Percentiles rank a stretch among this genome's conserved stretches.
These are phyloP conservation scores for Ceriops decandra DNA, from an alignment of 345 rosid species.

Conservation along the genomic window DNA sequence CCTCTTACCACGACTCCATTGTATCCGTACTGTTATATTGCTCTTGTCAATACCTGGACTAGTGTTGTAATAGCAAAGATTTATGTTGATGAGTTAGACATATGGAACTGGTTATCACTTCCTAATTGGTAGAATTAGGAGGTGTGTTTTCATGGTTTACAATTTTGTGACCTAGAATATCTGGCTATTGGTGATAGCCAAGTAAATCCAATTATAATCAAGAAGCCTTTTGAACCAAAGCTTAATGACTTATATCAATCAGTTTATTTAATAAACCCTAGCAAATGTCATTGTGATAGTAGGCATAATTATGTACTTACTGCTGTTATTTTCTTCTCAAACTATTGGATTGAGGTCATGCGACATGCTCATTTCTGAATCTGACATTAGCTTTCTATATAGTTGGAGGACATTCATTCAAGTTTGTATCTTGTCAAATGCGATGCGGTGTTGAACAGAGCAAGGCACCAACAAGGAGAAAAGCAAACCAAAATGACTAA, in stretches of 20 bases:
- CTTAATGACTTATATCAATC: not conserved
- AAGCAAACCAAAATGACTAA: constrained; percentile 43
- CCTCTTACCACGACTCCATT: too few relatives aligned
- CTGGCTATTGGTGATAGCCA: too few relatives aligned
- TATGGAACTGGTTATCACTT: too few relatives aligned
- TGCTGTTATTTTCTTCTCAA: not conserved
- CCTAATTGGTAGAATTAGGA: too few relatives aligned
- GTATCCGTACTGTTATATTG: too few relatives aligned
- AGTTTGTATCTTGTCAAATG: constrained; percentile 50
- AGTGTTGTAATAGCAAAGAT: too few relatives aligned
- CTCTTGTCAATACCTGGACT: too few relatives aligned
- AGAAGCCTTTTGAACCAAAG: not conserved
- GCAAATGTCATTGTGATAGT: too few relatives aligned
- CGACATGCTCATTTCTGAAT: not conserved
- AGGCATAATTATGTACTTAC: not conserved
- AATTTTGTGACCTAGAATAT: too few relatives aligned
- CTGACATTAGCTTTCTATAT: constrained; percentile 11
- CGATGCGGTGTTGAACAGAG: constrained; percentile 34
- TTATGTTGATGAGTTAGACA: too few relatives aligned
- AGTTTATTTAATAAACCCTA: too few relatives aligned
- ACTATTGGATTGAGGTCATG: not conserved
- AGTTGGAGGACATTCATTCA: constrained; percentile 50
- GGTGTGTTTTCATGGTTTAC: too few relatives aligned
- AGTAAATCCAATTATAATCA: not conserved
- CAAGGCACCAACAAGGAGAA: constrained; percentile 37